Conservation (phyloP, 2,329 filamentous ascomycete species). For the Pseudofabraea citricarpa region DNA sequence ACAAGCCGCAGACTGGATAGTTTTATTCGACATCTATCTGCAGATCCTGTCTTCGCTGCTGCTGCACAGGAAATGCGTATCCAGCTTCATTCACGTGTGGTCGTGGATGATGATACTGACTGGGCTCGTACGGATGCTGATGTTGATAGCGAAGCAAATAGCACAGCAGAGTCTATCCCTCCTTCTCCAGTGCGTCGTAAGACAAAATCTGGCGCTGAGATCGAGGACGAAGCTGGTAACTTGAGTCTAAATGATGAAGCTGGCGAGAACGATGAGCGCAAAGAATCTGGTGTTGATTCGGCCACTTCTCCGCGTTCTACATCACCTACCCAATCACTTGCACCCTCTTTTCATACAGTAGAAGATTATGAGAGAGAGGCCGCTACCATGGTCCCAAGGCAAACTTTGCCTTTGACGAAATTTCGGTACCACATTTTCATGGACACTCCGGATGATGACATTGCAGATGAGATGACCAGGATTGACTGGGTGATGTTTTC, state of each 20-base stretch:
- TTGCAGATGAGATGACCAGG: slow-evolving; percentile 86
- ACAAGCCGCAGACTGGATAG: slow-evolving; percentile 69
- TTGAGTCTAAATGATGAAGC: slow-evolving; percentile 14
- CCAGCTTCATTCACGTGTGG: slow-evolving; percentile 66
- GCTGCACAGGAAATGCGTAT: slow-evolving; percentile 80
- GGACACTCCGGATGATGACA: slow-evolving; percentile 76
- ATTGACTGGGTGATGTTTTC: slow-evolving; percentile 99
- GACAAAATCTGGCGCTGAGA: slow-evolving; percentile 8
- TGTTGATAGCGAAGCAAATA: slow-evolving; percentile 22
- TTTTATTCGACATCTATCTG: slow-evolving; percentile 71
- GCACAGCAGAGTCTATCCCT: slow-evolving; percentile 13
- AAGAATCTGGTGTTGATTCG: slow-evolving; percentile 19
- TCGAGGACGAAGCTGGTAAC: slow-evolving; percentile 15
- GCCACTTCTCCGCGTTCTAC: slow-evolving; percentile 14
- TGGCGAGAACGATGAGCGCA: slow-evolving; percentile 14
- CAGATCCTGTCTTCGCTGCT: slow-evolving; percentile 75
- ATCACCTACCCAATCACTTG: slow-evolving; percentile 18
- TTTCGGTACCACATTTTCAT: slow-evolving; percentile 87
- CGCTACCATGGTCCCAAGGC: slow-evolving; percentile 63
- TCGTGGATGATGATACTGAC: slow-evolving; percentile 84
- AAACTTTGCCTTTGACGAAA: slow-evolving; percentile 70
- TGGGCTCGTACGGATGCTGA: slow-evolving; percentile 83
- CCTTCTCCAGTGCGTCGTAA: slow-evolving; percentile 15
- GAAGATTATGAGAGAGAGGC: slow-evolving; percentile 82
- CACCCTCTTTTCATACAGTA: slow-evolving; percentile 51